phyloP scores from a whole-genome alignment of 345 rosid genomes.

The Melastoma malabathricum region DNA sequence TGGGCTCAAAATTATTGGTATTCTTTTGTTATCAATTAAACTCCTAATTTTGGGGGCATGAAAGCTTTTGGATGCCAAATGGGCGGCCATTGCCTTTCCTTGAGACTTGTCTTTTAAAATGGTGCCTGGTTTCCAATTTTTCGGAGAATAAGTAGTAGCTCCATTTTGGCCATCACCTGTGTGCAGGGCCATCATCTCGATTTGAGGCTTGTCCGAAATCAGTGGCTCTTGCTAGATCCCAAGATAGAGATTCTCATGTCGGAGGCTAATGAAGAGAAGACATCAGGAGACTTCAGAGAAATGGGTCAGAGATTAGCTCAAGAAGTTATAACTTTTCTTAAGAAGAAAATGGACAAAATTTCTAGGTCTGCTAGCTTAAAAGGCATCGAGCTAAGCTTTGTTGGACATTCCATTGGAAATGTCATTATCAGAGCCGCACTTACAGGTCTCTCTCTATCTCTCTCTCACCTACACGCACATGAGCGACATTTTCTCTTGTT shows the following conservation, averaged over 20 bases:
- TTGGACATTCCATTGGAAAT: constrained; percentile 94
- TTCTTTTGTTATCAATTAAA: too few relatives aligned
- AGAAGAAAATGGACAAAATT: constrained; percentile 58
- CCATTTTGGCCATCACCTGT: background rate
- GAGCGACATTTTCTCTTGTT: constrained; percentile 2
- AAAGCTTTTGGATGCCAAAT: too few relatives aligned
- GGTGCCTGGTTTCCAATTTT: too few relatives aligned
- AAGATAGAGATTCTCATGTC: constrained; percentile 90
- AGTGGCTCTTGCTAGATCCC: constrained; percentile 92
- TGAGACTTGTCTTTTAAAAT: too few relatives aligned
- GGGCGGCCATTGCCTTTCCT: too few relatives aligned
- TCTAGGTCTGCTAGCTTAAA: constrained; percentile 50
- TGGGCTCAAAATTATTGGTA: too few relatives aligned
- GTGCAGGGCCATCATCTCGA: constrained; percentile 94
- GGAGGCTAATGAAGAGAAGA: constrained; percentile 75
- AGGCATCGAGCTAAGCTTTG: constrained; percentile 77
- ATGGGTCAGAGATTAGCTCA: constrained; percentile 87
- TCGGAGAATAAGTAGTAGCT: background rate
- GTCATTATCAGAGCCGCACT: constrained; percentile 76
- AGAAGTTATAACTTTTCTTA: constrained; percentile 69
- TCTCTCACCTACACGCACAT: background rate
- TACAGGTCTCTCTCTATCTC: constrained; percentile 36
- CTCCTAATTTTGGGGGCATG: too few relatives aligned
- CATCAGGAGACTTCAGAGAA: constrained; percentile 87
- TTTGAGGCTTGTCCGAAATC: constrained; percentile 80